phyloP scores from a whole-genome alignment of 495 filamentous ascomycete species.

The Penicillium nucicola region DNA sequence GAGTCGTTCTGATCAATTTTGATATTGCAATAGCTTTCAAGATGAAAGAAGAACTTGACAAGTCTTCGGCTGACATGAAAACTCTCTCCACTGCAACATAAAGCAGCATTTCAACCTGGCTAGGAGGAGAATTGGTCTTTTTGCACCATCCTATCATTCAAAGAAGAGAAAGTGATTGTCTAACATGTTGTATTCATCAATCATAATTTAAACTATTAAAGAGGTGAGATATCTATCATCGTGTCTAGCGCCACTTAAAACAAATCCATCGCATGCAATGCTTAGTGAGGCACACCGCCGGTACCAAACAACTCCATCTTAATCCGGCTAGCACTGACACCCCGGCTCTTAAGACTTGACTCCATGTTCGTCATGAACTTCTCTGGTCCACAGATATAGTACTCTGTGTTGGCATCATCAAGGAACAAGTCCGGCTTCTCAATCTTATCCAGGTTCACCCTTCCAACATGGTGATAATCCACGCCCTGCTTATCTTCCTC shows the following conservation, averaged over 20 bases:
- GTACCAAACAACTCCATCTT: slow-evolving; percentile 69
- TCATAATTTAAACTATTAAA: background rate
- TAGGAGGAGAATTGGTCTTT: no score
- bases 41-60: no score
- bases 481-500: slow-evolving; percentile 47
- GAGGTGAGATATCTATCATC: slow-evolving; percentile 10
- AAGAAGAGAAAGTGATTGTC: no score
- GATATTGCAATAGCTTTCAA: no score
- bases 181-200: slow-evolving; percentile 1
- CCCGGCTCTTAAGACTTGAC: slow-evolving; percentile 42
- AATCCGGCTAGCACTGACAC: slow-evolving; percentile 53
- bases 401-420: slow-evolving; percentile 51
- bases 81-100: no score
- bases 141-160: no score
- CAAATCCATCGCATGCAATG: background rate
- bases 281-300: slow-evolving; percentile 37
- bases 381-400: slow-evolving; percentile 68
- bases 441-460: slow-evolving; percentile 54
- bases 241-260: slow-evolving; percentile 4
- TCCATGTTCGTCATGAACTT: slow-evolving; percentile 61
- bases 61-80: no score
- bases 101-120: no score
- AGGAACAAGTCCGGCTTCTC: slow-evolving; percentile 52
- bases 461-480: slow-evolving; percentile 54
- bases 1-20: no score